Base-by-base conservation (phyloP, 768 basidiomycete species). In the Boletus sp. region DNA sequence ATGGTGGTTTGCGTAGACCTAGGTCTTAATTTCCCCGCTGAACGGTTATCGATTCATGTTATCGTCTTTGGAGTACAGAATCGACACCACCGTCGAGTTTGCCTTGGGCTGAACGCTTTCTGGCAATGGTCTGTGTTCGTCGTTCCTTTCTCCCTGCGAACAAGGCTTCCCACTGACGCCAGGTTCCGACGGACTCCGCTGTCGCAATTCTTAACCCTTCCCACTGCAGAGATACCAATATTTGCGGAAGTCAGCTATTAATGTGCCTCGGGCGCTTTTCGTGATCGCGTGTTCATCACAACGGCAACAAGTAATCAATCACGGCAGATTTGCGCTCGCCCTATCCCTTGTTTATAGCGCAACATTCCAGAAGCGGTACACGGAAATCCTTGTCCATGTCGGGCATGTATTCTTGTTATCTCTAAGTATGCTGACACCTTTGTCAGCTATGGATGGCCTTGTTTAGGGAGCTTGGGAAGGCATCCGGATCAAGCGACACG, bases 351-450 rank as follows among this genome's bases (percentile, higher is more conserved):
- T 42, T 52, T 36, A 45, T 53, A 46, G 52, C 24, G 3, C 32
- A 47, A 45, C 7, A 47, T 33, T 45, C 41, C 39, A n/a, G 17
- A 41, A 8, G 36, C 7, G 24, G 17, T 41, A 3, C 32, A 41
- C 29, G 45, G 3, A 37, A 11, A 4, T 52, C 35, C n/a, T 4
- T 14, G 2, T 54, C 24, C 28, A 9, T n/a, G 4, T 48, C 41
- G 41, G 28, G 62, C 47, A 60, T 50, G 51, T 65, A 63, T 63
- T 62, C 20, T 67, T 68, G 65, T 7, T 58, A 65, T 60, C 63
- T 59, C 47, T 24, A n/a, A n/a, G n/a, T n/a, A 17, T n/a, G 29
- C 17, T 54, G 37, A 11, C 32, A 29, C 11, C 12, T 35, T 35
- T 35, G 6, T 14, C 24, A 12, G 15, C 45, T 30, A 11, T 35